A percentile compares a stretch with the other conserved stretches of the same genome.
Evolutionary conservation across 345 rosid genomes (phyloP).

Genomic region (Brassica napus): DNA sequence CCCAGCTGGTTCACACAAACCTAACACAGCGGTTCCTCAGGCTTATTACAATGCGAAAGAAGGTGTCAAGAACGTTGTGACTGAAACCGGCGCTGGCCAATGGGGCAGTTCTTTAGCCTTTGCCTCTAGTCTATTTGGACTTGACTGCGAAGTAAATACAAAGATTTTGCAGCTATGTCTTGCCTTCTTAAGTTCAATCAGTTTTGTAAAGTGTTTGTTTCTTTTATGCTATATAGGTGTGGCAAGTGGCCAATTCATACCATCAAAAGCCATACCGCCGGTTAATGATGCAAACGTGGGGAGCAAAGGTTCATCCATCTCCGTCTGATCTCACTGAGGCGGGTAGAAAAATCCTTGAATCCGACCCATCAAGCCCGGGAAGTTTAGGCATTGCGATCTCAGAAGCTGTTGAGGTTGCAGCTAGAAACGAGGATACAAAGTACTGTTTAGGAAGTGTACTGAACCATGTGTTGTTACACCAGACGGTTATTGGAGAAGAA

Average conservation of each 20-base stretch:
- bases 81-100: constrained; percentile 98
- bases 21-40: constrained; percentile 88
- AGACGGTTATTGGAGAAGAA: constrained; percentile 91
- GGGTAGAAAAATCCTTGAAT: constrained; percentile 67
- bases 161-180: neutral
- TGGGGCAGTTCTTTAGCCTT: constrained; percentile 96
- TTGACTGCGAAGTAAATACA: constrained; percentile 66
- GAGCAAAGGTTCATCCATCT: constrained; percentile 90
- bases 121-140: constrained; percentile 80
- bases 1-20: constrained; percentile 98
- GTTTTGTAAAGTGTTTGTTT: neutral
- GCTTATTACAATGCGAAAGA: constrained; percentile 74
- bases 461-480: constrained; percentile 92
- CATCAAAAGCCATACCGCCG: constrained; percentile 92
- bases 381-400: constrained; percentile 97
- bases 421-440: constrained; percentile 64
- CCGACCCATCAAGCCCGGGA: constrained; percentile 73
- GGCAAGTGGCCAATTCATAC: constrained; percentile 96
- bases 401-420: constrained; percentile 94
- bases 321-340: constrained; percentile 72
- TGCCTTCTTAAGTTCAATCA: neutral
- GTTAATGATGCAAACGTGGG: constrained; percentile 99
- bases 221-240: constrained; percentile 51
- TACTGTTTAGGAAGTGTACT: constrained; percentile 91
- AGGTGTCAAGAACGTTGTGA: constrained; percentile 77